These are phyloP conservation scores for Deuterostichococcus epilithicus DNA, from an alignment of 139 green algal species.

Conservation along the genomic window DNA sequence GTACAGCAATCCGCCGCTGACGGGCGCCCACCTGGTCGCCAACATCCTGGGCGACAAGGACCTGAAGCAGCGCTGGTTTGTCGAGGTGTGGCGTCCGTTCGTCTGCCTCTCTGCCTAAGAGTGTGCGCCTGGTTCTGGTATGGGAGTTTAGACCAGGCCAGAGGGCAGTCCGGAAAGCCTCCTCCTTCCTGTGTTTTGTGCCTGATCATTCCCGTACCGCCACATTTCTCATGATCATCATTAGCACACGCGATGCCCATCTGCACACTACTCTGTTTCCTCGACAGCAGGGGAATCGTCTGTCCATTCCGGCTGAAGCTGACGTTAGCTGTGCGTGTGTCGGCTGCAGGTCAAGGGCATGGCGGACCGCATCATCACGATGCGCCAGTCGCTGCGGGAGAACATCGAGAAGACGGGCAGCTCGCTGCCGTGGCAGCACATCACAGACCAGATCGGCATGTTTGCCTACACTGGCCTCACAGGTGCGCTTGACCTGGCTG, in stretches of 20 bases:
- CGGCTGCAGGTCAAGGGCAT: conserved; percentile 71
- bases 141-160: no score
- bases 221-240: no score
- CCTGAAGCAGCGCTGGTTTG: conserved; percentile 80
- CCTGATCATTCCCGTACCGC: no score
- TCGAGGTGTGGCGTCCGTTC: neutral
- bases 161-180: no score
- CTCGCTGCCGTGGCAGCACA: conserved; percentile 69
- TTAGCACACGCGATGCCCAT: no score
- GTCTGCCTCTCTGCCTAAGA: no score
- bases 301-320: no score
- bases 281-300: no score
- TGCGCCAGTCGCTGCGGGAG: conserved; percentile 65
- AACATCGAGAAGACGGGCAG: conserved; percentile 57
- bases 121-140: neutral
- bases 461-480: conserved; percentile 74
- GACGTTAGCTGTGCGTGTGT: conserved; percentile 5
- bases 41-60: conserved; percentile 57
- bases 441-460: conserved; percentile 91
- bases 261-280: no score
- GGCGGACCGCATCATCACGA: conserved; percentile 87
- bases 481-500: conserved; percentile 31
- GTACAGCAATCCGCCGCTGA: conserved; percentile 80
- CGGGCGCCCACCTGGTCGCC: conserved; percentile 72
- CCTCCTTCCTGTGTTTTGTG: no score